Conservation (phyloP, 345 rosid species). For the Salix udensis region DNA sequence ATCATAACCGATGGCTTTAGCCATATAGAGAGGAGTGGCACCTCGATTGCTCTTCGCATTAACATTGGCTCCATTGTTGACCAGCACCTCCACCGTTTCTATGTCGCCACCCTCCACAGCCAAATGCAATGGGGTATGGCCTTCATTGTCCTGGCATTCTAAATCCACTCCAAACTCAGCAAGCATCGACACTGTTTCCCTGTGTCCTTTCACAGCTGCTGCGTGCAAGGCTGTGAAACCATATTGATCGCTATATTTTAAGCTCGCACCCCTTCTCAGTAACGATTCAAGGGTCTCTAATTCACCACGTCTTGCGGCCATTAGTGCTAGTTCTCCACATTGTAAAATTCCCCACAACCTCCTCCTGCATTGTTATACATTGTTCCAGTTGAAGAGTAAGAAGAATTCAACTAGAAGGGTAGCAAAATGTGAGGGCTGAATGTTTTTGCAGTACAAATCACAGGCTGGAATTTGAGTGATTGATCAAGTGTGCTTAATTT, state of each 20-base stretch:
- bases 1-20: slow-evolving; percentile 32
- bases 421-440: not conserved
- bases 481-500: too few relatives aligned
- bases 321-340: slow-evolving; percentile 35
- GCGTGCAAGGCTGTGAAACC: slow-evolving; percentile 47
- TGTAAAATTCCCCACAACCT: slow-evolving; percentile 22
- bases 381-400: not conserved
- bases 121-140: slow-evolving; percentile 48
- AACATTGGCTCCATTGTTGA: slow-evolving; percentile 36
- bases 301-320: slow-evolving; percentile 53
- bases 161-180: slow-evolving; percentile 31
- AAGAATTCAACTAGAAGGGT: not conserved
- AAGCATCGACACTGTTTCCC: slow-evolving; percentile 32
- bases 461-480: not conserved
- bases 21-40: slow-evolving; percentile 38
- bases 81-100: slow-evolving; percentile 40
- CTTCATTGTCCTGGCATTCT: slow-evolving; percentile 42
- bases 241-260: slow-evolving; percentile 38
- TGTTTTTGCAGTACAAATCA: not conserved
- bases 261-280: slow-evolving; percentile 22
- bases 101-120: slow-evolving; percentile 44
- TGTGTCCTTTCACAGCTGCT: slow-evolving; percentile 49
- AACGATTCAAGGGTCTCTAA: slow-evolving; percentile 15
- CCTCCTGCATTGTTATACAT: slow-evolving; percentile 18
- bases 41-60: slow-evolving; percentile 36